Percentiles rank a stretch among this genome's conserved stretches.
Conservation (phyloP, 2,329 filamentous ascomycete species). For the Fusarium heterosporum region DNA sequence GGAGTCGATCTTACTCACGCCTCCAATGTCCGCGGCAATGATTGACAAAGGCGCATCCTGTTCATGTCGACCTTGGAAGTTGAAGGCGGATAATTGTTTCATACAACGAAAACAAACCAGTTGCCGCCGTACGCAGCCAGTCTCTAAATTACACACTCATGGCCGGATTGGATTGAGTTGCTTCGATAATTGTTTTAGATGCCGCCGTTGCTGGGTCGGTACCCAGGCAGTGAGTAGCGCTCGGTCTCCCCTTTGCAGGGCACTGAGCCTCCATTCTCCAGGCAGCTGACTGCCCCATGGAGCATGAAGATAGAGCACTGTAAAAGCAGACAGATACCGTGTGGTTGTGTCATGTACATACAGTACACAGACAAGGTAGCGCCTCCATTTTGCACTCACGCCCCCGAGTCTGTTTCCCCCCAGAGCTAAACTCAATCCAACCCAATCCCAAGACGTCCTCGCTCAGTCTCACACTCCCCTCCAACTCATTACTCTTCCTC, state of each 20-base stretch:
- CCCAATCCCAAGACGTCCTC: conserved; percentile 45
- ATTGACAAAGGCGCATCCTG: background rate
- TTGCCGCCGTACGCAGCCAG: conserved; percentile 31
- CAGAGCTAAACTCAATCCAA: conserved; percentile 47
- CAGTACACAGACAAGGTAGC: conserved; percentile 34
- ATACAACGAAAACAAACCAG: conserved; percentile 28
- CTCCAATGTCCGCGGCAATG: conserved; percentile 2
- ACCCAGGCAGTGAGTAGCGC: conserved; percentile 6
- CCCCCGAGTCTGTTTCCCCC: conserved; percentile 37
- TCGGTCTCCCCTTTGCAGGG: conserved; percentile 29
- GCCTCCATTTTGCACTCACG: conserved; percentile 29
- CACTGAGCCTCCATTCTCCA: conserved; percentile 23
- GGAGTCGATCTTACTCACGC: conserved; percentile 14
- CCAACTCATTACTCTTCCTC: conserved; percentile 37
- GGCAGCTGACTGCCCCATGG: conserved; percentile 26
- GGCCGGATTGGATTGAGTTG: conserved; percentile 18
- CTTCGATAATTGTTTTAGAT: conserved; percentile 35
- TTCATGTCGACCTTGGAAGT: background rate
- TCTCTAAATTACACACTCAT: background rate
- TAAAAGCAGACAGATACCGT: conserved; percentile 23
- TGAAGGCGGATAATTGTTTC: conserved; percentile 27
- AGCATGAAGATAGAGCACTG: conserved; percentile 21
- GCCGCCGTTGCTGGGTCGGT: conserved; percentile 42
- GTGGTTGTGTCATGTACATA: conserved; percentile 5
- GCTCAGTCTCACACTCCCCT: conserved; percentile 37